Evolutionary conservation across 2,329 filamentous ascomycete genomes (phyloP).

Genomic region (Sarocladiaceae sp.): DNA sequence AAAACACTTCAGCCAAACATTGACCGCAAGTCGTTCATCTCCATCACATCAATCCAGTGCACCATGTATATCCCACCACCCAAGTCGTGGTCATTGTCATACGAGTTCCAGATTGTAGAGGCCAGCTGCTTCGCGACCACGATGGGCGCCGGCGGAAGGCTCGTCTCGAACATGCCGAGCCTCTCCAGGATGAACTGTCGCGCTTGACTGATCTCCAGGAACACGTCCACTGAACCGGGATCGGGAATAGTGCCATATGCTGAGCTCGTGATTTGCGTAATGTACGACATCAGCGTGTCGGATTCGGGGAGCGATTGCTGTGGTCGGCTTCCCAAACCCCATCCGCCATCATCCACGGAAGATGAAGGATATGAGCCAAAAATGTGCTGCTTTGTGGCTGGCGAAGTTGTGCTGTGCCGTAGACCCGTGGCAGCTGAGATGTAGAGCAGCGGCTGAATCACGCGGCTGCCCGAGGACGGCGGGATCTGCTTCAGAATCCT

Average conservation of each 20-base stretch:
- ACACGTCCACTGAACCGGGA: conserved; percentile 14
- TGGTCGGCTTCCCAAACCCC: conserved; percentile 12
- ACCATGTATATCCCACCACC: conserved; percentile 23
- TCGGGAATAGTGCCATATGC: background rate
- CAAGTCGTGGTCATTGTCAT: conserved; percentile 29
- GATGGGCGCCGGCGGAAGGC: conserved; percentile 36
- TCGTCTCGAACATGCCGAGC: conserved; percentile 32
- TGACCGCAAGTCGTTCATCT: conserved; percentile 25
- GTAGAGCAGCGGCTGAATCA: conserved; percentile 33
- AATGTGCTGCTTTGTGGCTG: background rate
- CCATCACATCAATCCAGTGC: conserved; percentile 41
- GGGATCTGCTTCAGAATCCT: conserved; percentile 30
- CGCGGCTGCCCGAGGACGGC: conserved; percentile 28
- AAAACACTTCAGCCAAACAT: conserved; percentile 25
- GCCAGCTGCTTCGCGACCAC: conserved; percentile 36
- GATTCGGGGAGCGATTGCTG: conserved; percentile 15
- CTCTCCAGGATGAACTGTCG: conserved; percentile 34
- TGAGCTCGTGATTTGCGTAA: background rate
- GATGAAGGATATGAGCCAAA: background rate
- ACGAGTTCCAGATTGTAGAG: conserved; percentile 36
- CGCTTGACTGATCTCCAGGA: conserved; percentile 32
- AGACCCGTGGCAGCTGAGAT: conserved; percentile 32
- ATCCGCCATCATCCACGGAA: conserved; percentile 12
- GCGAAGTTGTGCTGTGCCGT: conserved; percentile 17
- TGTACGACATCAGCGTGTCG: conserved; percentile 5